Base-by-base conservation (phyloP, 495 filamentous ascomycete genomes). In the Polyplosphaeria fusca region DNA sequence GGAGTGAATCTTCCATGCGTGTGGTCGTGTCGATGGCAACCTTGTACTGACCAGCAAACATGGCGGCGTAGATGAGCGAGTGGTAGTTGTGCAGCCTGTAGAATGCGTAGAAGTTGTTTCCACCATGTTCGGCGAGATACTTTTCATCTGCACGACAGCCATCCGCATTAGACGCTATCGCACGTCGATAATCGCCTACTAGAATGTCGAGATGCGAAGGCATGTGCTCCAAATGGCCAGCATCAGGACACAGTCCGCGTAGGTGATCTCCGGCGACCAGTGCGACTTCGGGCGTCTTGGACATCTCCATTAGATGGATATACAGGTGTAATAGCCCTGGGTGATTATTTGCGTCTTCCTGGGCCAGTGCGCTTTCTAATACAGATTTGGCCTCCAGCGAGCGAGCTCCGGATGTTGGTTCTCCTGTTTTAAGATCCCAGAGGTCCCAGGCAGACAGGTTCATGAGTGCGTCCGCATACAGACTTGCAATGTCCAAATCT, bases 281-380 rank as follows among this genome's bases (percentile, higher is more conserved):
- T 0, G 80, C 85, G 4, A 58, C 65, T 50, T 86, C 85, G 0
- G 85, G 85, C 1, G 74, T 75, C 0, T 67, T 57, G 2, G 83
- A 87, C 84, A 87, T 87, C 63, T 89, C 85, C 80, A 86, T 85
- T 13, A 86, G 73, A 61, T 89, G 86, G 49, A 87, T 86, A 55
- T 87, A 87, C 1, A 86, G 67, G 63, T 88, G 85, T 20, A 88
- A 64, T 2, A 88, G 67, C 1, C 84, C 85, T 0, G 85, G 83
- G 38, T 61, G 58, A 11, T 24, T 37, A 54, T 87, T 82, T 9
- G 56, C 43, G 5, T 74, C 64, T 4, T 63, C 64, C 1, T 68
- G 38, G 1, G 19, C 49, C 37, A 89, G 66, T 1, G 74, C 77
- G 3, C 58, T 64, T 28, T 87, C 81, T 18, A 89, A 70, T 1